Evolutionary conservation across 352 stramenopile species (phyloP).

Genomic region (Blastocystis sp.): DNA sequence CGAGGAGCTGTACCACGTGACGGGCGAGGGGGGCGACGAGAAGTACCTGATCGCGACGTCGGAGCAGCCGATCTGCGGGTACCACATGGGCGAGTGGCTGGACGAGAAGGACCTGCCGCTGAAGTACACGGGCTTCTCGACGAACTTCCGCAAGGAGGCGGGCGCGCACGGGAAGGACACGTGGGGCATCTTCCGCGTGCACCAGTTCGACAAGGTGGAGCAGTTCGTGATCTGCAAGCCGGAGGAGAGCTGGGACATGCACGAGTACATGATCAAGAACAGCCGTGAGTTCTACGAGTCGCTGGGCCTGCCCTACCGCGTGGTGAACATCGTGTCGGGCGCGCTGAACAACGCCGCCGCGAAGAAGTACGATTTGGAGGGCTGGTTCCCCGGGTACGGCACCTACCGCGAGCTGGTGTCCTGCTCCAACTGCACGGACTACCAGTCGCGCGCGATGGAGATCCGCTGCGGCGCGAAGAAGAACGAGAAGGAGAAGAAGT

Average conservation of each 20-base stretch:
- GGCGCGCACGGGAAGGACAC: conserved; percentile 96
- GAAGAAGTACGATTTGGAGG: conserved; percentile 99
- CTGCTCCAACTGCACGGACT: conserved; percentile 98
- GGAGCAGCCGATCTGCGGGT: conserved; percentile 97
- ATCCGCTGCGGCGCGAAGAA: conserved; percentile 86
- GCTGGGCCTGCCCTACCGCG: conserved; percentile 93
- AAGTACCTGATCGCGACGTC: conserved; percentile 99
- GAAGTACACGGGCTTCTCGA: conserved; percentile 88
- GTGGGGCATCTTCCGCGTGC: conserved; percentile 98
- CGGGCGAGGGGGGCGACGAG: conserved; percentile 77
- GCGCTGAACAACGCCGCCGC: conserved; percentile 96
- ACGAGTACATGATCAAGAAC: conserved; percentile 83
- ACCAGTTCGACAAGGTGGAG: conserved; percentile 97
- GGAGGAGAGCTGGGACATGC: conserved; percentile 79
- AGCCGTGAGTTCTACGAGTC: conserved; percentile 96
- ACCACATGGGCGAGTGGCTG: conserved; percentile 91
- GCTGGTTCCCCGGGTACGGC: conserved; percentile 95
- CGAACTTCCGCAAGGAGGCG: conserved; percentile 99
- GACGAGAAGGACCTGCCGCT: conserved; percentile 79
- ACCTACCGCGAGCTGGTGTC: conserved; percentile 94
- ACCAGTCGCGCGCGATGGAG: conserved; percentile 92
- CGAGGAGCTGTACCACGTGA: conserved; percentile 98
- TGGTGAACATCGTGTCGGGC: conserved; percentile 96
- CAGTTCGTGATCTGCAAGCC: conserved; percentile 86
- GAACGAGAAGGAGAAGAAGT: conserved; percentile 86